Evolutionary conservation across 1,284 basidiomycete genomes (phyloP).

Genomic region (Singerocomus rubriflavus): DNA sequence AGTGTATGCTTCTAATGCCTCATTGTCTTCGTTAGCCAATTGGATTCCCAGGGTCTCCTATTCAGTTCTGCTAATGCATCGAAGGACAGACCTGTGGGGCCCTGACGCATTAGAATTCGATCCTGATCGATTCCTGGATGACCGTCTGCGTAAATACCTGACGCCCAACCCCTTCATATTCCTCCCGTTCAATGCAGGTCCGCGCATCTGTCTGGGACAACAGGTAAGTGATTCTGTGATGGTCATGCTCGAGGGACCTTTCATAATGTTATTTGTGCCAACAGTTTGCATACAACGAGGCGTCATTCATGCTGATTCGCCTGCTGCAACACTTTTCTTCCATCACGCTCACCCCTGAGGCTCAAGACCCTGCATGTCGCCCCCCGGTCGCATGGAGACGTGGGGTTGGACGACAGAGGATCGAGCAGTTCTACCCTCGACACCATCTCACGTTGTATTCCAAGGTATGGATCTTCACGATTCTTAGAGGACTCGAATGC

Average conservation of each 20-base stretch:
- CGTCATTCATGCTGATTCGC: constrained; percentile 62
- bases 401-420: constrained; percentile 40
- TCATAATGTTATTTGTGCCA: background rate
- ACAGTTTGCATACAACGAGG: constrained; percentile 68
- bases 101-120: constrained; percentile 51
- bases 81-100: constrained; percentile 63
- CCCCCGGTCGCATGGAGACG: constrained; percentile 47
- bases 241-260: background rate
- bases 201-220: constrained; percentile 47
- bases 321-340: constrained; percentile 57
- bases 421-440: constrained; percentile 35
- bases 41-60: constrained; percentile 39
- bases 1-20: constrained; percentile 33
- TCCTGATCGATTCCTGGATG: constrained; percentile 50
- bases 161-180: constrained; percentile 43
- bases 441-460: background rate
- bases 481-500: background rate
- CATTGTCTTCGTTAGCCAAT: background rate
- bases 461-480: background rate
- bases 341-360: constrained; percentile 44
- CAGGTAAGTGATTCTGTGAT: constrained; percentile 18
- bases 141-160: constrained; percentile 30
- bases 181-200: constrained; percentile 49
- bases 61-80: constrained; percentile 60
- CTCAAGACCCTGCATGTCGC: constrained; percentile 41